Percentiles rank a stretch among this genome's conserved stretches.
phyloP scores from a whole-genome alignment of 179 eudicot genomes.

The Camellia oleifera region DNA sequence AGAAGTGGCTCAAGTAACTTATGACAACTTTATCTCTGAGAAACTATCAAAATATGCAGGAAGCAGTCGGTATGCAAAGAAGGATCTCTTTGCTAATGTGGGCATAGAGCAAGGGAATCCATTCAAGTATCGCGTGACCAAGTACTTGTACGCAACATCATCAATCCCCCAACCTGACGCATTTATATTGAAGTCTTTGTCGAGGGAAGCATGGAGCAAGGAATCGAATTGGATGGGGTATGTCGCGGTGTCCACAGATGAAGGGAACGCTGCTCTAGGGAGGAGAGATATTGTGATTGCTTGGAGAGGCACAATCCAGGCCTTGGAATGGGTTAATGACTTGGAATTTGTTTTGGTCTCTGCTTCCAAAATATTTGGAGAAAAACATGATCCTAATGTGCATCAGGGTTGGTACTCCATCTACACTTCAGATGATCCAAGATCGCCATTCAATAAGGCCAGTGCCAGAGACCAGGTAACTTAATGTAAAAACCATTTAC shows the following conservation, averaged over 20 bases:
- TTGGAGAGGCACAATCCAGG: constrained; percentile 61
- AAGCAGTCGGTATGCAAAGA: constrained; percentile 35
- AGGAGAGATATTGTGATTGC: constrained; percentile 65
- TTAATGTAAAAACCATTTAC: not conserved
- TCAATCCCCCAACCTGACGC: constrained; percentile 48
- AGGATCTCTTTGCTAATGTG: constrained; percentile 36
- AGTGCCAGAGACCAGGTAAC: constrained; percentile 79
- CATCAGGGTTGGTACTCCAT: constrained; percentile 76
- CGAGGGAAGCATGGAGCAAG: constrained; percentile 74
- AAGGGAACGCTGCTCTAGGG: constrained; percentile 47
- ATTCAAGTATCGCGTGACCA: constrained; percentile 55
- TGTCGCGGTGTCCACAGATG: constrained; percentile 65
- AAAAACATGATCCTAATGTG: constrained; percentile 33
- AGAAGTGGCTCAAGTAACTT: constrained; percentile 65
- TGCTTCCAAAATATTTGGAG: constrained; percentile 39
- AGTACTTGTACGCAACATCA: constrained; percentile 67
- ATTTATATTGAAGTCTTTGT: constrained; percentile 53
- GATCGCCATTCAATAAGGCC: constrained; percentile 51
- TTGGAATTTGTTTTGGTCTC: constrained; percentile 39
- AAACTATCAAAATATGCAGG: constrained; percentile 58
- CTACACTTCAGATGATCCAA: constrained; percentile 57
- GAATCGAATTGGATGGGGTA: constrained; percentile 72
- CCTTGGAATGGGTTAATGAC: constrained; percentile 66
- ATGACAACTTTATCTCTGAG: constrained; percentile 58
- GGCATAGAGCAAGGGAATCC: constrained; percentile 51